These are phyloP conservation scores for Candida smagusa DNA, from an alignment of 1,139 yeast species.

Conservation along the genomic window DNA sequence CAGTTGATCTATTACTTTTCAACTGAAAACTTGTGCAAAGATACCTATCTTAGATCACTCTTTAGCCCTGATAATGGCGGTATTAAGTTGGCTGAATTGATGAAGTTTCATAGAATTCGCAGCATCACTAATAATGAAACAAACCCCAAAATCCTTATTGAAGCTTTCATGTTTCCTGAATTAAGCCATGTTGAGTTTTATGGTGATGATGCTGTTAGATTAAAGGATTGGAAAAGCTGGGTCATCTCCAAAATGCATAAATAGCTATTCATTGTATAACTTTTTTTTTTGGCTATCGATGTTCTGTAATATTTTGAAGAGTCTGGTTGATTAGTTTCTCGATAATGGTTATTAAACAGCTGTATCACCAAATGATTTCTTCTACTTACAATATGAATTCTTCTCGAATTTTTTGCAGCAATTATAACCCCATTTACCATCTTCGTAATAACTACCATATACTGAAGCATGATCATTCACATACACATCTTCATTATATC, in stretches of 20 bases:
- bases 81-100: slow-evolving; percentile 14
- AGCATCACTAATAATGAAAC: slow-evolving; percentile 19
- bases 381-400: slow-evolving; percentile 6
- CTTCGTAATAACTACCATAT: slow-evolving; percentile 48
- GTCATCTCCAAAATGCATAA: slow-evolving; percentile 1
- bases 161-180: slow-evolving; percentile 13
- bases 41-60: slow-evolving; percentile 19
- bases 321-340: no score
- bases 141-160: slow-evolving; percentile 12
- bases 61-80: slow-evolving; percentile 19
- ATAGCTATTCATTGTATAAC: background rate
- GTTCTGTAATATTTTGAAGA: background rate
- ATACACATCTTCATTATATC: slow-evolving; percentile 36
- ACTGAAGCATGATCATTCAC: slow-evolving; percentile 39
- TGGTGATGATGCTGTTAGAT: slow-evolving; percentile 14
- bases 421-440: slow-evolving; percentile 47
- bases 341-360: no score
- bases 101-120: slow-evolving; percentile 19
- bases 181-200: slow-evolving; percentile 16
- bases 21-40: slow-evolving; percentile 23
- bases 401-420: slow-evolving; percentile 35
- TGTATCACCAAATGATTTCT: no score
- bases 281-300: no score
- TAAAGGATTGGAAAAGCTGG: slow-evolving; percentile 20
- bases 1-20: slow-evolving; percentile 27